These are phyloP conservation scores for Zarea fungicola DNA, from an alignment of 2,329 filamentous ascomycete species.

Conservation along the genomic window DNA sequence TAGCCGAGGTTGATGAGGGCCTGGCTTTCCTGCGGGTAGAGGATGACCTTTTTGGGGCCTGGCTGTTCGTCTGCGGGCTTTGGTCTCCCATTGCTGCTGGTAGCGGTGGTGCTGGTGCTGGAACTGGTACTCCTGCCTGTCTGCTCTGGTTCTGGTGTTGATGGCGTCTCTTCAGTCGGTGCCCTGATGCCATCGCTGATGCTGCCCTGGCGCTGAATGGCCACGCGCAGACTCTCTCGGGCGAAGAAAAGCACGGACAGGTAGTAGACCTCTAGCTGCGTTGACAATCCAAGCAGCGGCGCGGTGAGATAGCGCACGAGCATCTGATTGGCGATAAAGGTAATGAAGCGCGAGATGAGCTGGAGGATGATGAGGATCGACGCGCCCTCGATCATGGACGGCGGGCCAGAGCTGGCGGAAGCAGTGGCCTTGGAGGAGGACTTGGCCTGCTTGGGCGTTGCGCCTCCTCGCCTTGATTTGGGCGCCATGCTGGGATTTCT, in stretches of 20 bases:
- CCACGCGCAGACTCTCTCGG: constrained; percentile 84
- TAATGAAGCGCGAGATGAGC: constrained; percentile 78
- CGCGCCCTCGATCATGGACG: constrained; percentile 59
- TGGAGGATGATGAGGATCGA: constrained; percentile 85
- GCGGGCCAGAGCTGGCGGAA: not conserved
- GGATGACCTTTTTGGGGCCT: not conserved
- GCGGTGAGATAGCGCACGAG: constrained; percentile 85
- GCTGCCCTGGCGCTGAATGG: constrained; percentile 69
- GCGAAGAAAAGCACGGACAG: constrained; percentile 93
- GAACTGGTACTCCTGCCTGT: constrained; percentile 4
- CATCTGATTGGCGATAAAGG: constrained; percentile 87
- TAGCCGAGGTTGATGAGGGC: constrained; percentile 86
- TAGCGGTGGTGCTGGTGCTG: too few species aligned
- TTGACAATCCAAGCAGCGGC: constrained; percentile 74
- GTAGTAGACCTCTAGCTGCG: constrained; percentile 89
- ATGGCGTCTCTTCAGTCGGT: not conserved
- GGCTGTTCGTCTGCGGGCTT: not conserved
- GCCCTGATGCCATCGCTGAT: constrained; percentile 7
- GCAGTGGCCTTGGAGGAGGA: not conserved
- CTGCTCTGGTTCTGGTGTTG: not conserved
- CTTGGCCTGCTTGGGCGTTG: constrained; percentile 7
- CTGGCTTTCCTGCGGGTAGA: constrained; percentile 47
- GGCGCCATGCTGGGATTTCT: not conserved
- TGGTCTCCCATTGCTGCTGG: not conserved
- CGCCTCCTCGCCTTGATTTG: not conserved